Conservation (phyloP, 805 yeast species). For the Martiniozyma abietophila region DNA sequence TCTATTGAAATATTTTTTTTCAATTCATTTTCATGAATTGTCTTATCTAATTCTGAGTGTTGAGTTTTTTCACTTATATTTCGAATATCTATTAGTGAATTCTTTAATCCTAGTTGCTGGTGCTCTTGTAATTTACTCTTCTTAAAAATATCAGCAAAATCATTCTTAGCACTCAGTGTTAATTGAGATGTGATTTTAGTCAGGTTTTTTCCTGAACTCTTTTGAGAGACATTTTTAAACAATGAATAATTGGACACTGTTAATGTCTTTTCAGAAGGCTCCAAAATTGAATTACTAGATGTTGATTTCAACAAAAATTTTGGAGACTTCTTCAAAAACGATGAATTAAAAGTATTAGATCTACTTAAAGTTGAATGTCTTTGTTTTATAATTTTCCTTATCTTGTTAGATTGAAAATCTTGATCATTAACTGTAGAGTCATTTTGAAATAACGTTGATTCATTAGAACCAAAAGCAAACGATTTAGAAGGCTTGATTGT, state of each 20-base stretch:
- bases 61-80: no score
- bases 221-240: no score
- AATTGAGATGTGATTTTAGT: constrained; percentile 8
- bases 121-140: constrained; percentile 8
- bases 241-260: no score
- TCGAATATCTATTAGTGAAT: no score
- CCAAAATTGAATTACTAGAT: no score
- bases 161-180: constrained; percentile 7
- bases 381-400: constrained; percentile 3
- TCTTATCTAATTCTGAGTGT: no score
- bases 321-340: neutral
- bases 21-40: neutral
- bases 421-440: neutral
- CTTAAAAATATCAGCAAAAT: constrained; percentile 11
- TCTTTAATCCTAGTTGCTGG: constrained; percentile 3
- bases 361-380: constrained; percentile 1
- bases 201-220: no score
- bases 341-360: neutral
- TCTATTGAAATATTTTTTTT: constrained; percentile 4
- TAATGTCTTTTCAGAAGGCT: no score
- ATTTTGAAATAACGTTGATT: no score
- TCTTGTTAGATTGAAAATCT: constrained; percentile 6
- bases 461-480: no score
- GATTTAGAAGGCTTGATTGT: no score
- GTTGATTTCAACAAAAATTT: neutral